These are phyloP conservation scores for Hypholoma fasciculare DNA, from an alignment of 768 basidiomycete genomes.

Conservation along the genomic window DNA sequence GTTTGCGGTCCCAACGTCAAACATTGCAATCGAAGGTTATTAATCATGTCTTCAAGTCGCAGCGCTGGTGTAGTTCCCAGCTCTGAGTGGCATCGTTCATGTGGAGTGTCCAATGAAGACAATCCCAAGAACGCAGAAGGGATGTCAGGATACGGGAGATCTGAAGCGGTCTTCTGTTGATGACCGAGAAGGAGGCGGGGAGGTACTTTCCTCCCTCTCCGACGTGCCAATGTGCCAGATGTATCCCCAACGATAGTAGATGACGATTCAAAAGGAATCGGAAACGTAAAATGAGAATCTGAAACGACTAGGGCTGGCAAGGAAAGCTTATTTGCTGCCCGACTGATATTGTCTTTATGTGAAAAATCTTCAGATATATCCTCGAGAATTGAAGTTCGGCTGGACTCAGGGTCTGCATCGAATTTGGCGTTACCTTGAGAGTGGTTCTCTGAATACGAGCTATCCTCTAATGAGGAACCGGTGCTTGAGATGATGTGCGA, in stretches of 20 bases:
- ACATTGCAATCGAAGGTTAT: slow-evolving; percentile 42
- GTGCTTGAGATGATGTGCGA: too few species aligned
- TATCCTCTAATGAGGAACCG: too few species aligned
- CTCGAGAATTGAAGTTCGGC: slow-evolving; percentile 39
- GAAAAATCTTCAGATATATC: slow-evolving; percentile 17
- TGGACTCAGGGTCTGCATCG: slow-evolving; percentile 13
- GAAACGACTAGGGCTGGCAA: slow-evolving; percentile 41
- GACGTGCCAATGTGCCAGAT: slow-evolving; percentile 26
- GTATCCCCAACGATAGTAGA: slow-evolving; percentile 22
- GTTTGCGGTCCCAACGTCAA: slow-evolving; percentile 17
- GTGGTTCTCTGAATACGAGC: too few species aligned
- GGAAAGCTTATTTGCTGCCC: slow-evolving; percentile 14
- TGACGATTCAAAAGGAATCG: slow-evolving; percentile 35
- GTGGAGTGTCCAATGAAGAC: slow-evolving; percentile 25
- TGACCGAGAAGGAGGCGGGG: slow-evolving; percentile 28
- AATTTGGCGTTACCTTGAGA: too few species aligned
- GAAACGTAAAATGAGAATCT: slow-evolving; percentile 39
- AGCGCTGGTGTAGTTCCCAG: slow-evolving; percentile 26
- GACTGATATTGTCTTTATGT: slow-evolving; percentile 12
- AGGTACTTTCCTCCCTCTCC: slow-evolving; percentile 36
- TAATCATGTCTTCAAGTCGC: slow-evolving; percentile 44
- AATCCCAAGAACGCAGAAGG: slow-evolving; percentile 45
- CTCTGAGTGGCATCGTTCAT: not conserved
- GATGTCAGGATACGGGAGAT: slow-evolving; percentile 38
- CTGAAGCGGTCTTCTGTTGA: slow-evolving; percentile 12